These are phyloP conservation scores for Alopecurus myosuroides DNA, from an alignment of 176 grass and related monocot genomes.

Conservation along the genomic window DNA sequence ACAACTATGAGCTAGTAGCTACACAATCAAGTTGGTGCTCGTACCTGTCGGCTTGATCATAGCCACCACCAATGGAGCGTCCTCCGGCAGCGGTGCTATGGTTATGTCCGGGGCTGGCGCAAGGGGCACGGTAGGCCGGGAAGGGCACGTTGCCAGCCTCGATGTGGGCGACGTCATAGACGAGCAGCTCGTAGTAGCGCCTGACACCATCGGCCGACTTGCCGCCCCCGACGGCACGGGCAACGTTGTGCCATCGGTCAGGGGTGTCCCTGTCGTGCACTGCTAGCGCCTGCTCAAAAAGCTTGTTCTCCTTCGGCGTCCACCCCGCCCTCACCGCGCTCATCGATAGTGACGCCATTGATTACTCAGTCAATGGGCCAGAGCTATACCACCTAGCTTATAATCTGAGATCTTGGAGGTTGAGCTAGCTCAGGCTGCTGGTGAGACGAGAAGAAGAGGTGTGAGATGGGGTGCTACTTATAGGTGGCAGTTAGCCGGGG, in stretches of 20 bases:
- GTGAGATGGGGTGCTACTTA: constrained; percentile 26
- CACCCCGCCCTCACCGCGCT: constrained; percentile 33
- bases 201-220: constrained; percentile 63
- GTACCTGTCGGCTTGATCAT: constrained; percentile 49
- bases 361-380: neutral
- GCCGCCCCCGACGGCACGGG: constrained; percentile 60
- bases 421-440: neutral
- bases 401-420: neutral
- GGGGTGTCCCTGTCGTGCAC: constrained; percentile 64
- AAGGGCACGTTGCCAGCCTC: constrained; percentile 70
- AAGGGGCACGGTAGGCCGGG: constrained; percentile 36
- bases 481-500: neutral
- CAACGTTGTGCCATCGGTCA: constrained; percentile 73
- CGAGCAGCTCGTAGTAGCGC: constrained; percentile 59
- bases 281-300: constrained; percentile 77
- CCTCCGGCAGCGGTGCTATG: neutral
- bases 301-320: constrained; percentile 66
- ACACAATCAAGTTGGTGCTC: neutral
- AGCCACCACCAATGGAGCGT: neutral
- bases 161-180: constrained; percentile 57
- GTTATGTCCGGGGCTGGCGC: neutral
- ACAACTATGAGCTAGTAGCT: too few relatives aligned
- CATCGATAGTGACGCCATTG: constrained; percentile 49
- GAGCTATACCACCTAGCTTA: neutral
- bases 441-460: neutral